Evolutionary conservation across 441 rosid genomes (phyloP), one percentile per base, ranked within the genome.

Genomic region (Biscutella laevigata): DNA sequence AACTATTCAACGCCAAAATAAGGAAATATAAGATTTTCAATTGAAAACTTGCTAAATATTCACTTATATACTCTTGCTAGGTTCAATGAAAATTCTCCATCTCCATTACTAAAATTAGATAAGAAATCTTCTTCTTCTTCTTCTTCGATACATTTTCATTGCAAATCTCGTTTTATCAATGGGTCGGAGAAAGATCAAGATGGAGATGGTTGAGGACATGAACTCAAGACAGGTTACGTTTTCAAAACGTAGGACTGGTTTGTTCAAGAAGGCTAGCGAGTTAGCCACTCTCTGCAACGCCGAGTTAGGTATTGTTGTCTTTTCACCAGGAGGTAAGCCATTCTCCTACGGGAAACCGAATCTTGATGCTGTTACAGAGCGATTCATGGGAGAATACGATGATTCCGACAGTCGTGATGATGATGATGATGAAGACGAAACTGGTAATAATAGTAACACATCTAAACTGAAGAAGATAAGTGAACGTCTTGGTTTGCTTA

Each of bases 261-360:
- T 68, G 41, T 68, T 68, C 72, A 68, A 68, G 64, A 68, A 68
- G 60, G 68, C 72, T 3, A 44, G 63, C 39, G 72, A 68, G 55
- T 32, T 68, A 36, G 68, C 64, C 44, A 68, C 46, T 7, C 64
- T 68, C 22, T 61, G 68, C 45, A 57, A 62, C 10, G 68, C 72
- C 4, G 72, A 68, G 60, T 16, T 68, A 17, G 68, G 63, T 36
- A 42, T 62, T 2, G 51, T 68, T n/a, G 72, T 68, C 47, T 68
- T 62, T 39, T 68, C 72, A 15, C 72, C 72, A 4, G 72, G 72
- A 27, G 72, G 64, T 22, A 68, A 68, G 50, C 68, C 68, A 28
- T 68, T 35, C 50, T 68, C 72, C 14, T 68, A 61, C 29, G 72
- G 72, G 4, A 57, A 68, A 56, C 72, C 72, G 4, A 51, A 45